Evolutionary conservation across 768 basidiomycete genomes (phyloP), one percentile per base, ranked within the genome.

Genomic region (Chiua virens): DNA sequence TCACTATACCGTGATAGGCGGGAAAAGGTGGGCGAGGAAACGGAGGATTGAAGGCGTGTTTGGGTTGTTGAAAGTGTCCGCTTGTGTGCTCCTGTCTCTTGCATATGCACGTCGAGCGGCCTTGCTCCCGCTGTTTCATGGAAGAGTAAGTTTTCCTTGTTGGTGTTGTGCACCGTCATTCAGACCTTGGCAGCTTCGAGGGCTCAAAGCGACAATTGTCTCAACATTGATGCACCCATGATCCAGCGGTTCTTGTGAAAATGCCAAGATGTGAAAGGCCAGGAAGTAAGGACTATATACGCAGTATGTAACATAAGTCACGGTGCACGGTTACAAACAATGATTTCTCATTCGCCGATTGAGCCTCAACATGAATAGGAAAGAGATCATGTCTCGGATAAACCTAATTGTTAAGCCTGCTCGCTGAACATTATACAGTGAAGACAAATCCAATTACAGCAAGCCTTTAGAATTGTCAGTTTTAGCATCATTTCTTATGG

Each of bases 1-100:
- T 11, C 64, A 75, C 49, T 75, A 69, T 49, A 60, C 42, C 10
- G 53, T 42, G 20, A 71, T 75, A 20, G 74, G 69, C 25, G 78
- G 69, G 15, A 71, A 76, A 52, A 59, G 56, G 40, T 76, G 77
- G 73, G 62, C 30, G 22, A 53, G 53, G 23, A 51, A 45, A 36
- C 50, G 44, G 27, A 25, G 15, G 42, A 39, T 39, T 27, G 44
- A 55, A 25, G 52, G 32, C 23, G 21, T 50, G 13, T 41, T 47
- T 18, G 17, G 27, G 7, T 37, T 28, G 21, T 23, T 57, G 42
- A 60, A 43, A 49, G 27, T 42, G 20, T 36, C 25, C 28, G 43
- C 38, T 18, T 42, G 40, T 21, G 43, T 13, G 23, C 30, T 50
- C 4, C 13, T 64, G 27, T 45, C 41, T 32, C n/a, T 54, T 23